Base-by-base conservation (phyloP, 2,329 filamentous ascomycete species). In the Hymenoscyphus linearis region DNA sequence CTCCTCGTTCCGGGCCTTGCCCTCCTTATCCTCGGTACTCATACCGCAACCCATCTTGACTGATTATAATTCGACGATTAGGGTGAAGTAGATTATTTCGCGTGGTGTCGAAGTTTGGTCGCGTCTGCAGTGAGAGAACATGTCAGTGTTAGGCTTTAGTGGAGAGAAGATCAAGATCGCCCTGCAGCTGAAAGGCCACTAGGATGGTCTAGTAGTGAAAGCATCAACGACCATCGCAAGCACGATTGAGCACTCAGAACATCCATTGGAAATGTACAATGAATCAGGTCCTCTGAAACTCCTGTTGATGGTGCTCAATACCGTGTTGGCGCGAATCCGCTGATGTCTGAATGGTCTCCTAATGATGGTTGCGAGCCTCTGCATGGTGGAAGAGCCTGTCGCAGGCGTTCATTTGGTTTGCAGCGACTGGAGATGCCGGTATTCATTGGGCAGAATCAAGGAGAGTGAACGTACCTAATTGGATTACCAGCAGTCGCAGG, bases 21-120 rank as follows among this genome's bases (percentile, higher is more conserved):
- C 93, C 92, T 98, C 95, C 89, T 97, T 97, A 82, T 98, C 95
- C 83, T 98, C 95, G 75, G 95, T 96, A 78, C 93, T 98, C 91
- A 97, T 96, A 80, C 93, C 93, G 79, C 95, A 99, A 87, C 95
- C 95, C 95, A 99, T 99, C 73, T 82, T 92, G 88, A 76, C 81
- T 78, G 77, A 66, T 66, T 68, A 61, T 60, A 37, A 36, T 50
- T 26, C 18, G 40, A 47, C 40, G 40, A 47, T 47, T 47, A 47
- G 12, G 40, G 40, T 47, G n/a, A 4, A 47, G 14, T 2, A 12
- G 2, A 22, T 47, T 22, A 12, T 12, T 22, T 13, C 18, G 40
- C 14, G 14, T 12, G 18, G 22, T 22, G 9, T 22, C n/a, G 18
- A 47, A 47, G 40, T 31, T 31, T 31, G 18, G 3, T 6, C 22